Conservation (phyloP, 1,284 basidiomycete species). For the Ceratobasidium sp. region DNA sequence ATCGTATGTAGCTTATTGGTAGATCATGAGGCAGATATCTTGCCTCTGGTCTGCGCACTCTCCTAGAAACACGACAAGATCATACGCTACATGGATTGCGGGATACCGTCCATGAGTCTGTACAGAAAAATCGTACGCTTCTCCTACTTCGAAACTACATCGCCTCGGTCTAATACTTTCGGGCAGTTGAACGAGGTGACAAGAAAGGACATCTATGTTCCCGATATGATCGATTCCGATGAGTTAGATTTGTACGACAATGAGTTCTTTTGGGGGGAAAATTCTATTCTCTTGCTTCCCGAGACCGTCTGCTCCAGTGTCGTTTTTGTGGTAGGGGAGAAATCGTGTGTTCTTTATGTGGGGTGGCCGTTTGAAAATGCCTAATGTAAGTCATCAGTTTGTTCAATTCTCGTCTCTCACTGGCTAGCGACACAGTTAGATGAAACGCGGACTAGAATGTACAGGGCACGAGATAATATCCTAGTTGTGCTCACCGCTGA, state of each 20-base stretch:
- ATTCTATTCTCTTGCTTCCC: background rate
- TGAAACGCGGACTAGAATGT: background rate
- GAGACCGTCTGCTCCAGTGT: background rate
- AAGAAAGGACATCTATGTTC: background rate
- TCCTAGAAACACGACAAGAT: background rate
- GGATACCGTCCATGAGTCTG: background rate
- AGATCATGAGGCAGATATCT: conserved; percentile 14
- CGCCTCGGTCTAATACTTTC: background rate
- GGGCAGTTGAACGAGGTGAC: conserved; percentile 16
- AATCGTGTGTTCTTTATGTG: conserved; percentile 17
- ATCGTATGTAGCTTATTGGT: background rate
- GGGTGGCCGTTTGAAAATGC: conserved; percentile 7
- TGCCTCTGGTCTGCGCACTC: background rate
- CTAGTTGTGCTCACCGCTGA: conserved; percentile 14
- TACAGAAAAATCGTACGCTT: conserved; percentile 14
- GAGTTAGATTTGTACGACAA: background rate
- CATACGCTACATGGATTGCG: conserved; percentile 26
- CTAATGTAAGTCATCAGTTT: conserved; percentile 2
- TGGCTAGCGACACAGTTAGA: background rate
- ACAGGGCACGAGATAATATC: conserved; percentile 5
- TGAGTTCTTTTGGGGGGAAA: background rate
- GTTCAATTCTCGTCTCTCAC: background rate
- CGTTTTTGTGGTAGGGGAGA: background rate
- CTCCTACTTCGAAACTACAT: background rate
- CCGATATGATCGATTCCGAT: background rate